phyloP scores from a whole-genome alignment of 352 stramenopile species.

The Pythium phragmitis region DNA sequence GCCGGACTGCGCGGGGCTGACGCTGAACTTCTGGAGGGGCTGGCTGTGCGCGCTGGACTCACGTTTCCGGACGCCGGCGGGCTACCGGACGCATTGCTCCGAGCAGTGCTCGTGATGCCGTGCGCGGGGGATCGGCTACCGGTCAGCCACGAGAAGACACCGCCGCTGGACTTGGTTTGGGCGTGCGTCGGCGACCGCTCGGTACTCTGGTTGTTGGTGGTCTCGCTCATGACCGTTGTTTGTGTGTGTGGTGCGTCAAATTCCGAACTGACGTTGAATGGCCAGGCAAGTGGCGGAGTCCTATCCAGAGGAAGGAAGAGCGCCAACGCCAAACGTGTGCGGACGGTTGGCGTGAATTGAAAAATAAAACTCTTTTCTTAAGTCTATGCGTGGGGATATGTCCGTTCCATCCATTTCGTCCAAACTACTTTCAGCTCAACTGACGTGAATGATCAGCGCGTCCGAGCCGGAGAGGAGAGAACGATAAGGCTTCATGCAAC shows the following conservation, averaged over 20 bases:
- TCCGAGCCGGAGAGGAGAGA: no score
- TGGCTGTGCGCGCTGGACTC: conserved; percentile 10
- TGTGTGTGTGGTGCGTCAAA: background rate
- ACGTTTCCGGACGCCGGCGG: conserved; percentile 2
- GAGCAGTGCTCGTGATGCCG: conserved; percentile 3
- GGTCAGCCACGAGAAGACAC: conserved; percentile 22
- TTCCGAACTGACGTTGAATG: conserved; percentile 9
- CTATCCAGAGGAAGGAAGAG: background rate
- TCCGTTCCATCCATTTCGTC: no score
- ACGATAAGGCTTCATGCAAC: no score
- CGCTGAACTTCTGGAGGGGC: conserved; percentile 6
- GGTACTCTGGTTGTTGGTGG: conserved; percentile 13
- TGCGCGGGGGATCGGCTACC: conserved; percentile 12
- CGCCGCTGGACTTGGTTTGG: conserved; percentile 5
- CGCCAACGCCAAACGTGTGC: background rate
- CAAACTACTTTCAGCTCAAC: no score
- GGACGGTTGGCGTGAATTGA: no score
- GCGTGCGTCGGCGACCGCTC: conserved; percentile 2
- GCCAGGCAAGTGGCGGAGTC: background rate
- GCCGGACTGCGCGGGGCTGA: conserved; percentile 11
- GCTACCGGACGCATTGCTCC: conserved; percentile 7
- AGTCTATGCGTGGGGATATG: no score
- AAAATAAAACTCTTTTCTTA: no score
- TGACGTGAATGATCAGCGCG: no score
- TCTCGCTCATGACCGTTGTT: conserved; percentile 7